Conservation (phyloP, 805 yeast species). For the Yarrowia sp. region DNA sequence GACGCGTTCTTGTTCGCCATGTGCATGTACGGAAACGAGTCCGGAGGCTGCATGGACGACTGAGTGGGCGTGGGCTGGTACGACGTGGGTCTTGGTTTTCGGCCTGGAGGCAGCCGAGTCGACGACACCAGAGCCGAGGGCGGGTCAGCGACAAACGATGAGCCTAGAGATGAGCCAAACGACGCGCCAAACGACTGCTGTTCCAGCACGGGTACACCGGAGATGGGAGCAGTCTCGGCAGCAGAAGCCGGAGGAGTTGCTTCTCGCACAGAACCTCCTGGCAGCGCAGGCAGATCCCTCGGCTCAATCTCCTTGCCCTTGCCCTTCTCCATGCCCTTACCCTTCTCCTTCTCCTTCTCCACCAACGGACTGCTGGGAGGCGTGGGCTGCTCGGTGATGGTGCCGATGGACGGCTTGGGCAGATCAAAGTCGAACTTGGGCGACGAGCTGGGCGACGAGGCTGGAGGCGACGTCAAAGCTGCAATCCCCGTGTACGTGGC, state of each 20-base stretch:
- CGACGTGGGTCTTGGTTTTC: slow-evolving; percentile 41
- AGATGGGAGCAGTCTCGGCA: background rate
- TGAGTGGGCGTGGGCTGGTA: slow-evolving; percentile 35
- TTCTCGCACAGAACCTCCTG: background rate
- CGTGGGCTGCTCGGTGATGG: slow-evolving; percentile 26
- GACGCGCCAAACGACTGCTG: background rate
- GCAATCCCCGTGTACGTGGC: slow-evolving; percentile 13
- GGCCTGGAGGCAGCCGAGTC: slow-evolving; percentile 25
- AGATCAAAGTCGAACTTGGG: slow-evolving; percentile 6
- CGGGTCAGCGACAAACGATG: background rate
- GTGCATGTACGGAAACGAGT: slow-evolving; percentile 21
- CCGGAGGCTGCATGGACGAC: slow-evolving; percentile 11
- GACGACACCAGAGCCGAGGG: background rate
- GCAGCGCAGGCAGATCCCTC: background rate
- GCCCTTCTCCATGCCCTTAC: background rate
- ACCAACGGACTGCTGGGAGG: slow-evolving; percentile 26
- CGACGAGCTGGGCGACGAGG: background rate
- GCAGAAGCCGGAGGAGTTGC: background rate
- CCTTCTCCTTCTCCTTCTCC: no score
- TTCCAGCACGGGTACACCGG: background rate
- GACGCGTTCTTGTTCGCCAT: slow-evolving; percentile 4
- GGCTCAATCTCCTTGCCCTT: background rate
- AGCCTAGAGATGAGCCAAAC: background rate
- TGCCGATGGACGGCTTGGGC: slow-evolving; percentile 14
- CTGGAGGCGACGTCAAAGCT: background rate